Conservation (phyloP, 139 green algal species). For the Tetraselmis striata region DNA sequence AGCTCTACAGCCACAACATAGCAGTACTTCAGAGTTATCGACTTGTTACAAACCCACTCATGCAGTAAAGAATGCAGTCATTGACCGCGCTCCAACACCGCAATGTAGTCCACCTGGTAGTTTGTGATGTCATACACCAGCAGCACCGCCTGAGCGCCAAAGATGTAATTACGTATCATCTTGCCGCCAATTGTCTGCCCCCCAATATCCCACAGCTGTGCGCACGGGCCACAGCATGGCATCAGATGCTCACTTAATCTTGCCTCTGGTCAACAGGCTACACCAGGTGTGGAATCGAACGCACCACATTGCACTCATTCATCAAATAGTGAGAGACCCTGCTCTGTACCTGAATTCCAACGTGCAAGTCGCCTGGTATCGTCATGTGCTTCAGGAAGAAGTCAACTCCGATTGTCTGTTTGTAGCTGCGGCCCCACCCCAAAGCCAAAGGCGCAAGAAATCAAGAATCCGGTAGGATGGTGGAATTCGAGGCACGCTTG, state of each 20-base stretch:
- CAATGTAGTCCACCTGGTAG: slow-evolving; percentile 21
- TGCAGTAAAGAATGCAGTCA: too few species aligned
- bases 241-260: too few species aligned
- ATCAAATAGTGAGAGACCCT: neutral
- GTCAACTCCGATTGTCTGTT: slow-evolving; percentile 24
- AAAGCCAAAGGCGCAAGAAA: neutral
- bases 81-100: too few species aligned
- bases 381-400: slow-evolving; percentile 22
- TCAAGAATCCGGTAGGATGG: neutral
- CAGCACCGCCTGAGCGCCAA: slow-evolving; percentile 23
- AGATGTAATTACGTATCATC: slow-evolving; percentile 28
- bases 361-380: slow-evolving; percentile 13
- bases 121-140: slow-evolving; percentile 28
- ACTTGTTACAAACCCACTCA: too few species aligned
- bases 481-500: neutral
- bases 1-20: too few species aligned
- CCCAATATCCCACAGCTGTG: slow-evolving; percentile 32
- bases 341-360: slow-evolving; percentile 2
- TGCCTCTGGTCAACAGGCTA: too few species aligned
- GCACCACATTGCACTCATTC: too few species aligned
- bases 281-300: too few species aligned
- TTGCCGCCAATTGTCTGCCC: slow-evolving; percentile 17
- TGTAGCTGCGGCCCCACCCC: slow-evolving; percentile 4
- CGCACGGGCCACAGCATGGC: neutral
- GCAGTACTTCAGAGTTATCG: too few species aligned